Evolutionary conservation across 441 rosid genomes (phyloP).

Genomic region (Raphanus hybrid): DNA sequence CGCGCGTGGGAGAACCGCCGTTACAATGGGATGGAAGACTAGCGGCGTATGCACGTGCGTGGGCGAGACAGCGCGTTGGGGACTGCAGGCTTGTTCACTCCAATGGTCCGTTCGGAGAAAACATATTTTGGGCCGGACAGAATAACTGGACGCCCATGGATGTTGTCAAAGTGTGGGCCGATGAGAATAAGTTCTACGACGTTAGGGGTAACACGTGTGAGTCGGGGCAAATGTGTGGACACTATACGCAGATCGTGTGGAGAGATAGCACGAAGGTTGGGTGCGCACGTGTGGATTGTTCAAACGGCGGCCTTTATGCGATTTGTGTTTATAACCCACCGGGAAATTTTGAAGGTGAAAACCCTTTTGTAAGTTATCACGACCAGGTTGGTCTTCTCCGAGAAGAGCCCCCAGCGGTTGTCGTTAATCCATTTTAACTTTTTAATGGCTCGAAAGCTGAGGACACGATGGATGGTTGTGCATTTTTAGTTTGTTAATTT

Average conservation of each 20-base stretch:
- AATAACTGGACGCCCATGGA: slow-evolving; percentile 42
- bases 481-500: background rate
- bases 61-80: slow-evolving; percentile 39
- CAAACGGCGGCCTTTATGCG: slow-evolving; percentile 37
- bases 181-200: slow-evolving; percentile 38
- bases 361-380: slow-evolving; percentile 33
- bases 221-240: slow-evolving; percentile 41
- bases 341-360: slow-evolving; percentile 44
- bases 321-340: slow-evolving; percentile 50
- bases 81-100: slow-evolving; percentile 51
- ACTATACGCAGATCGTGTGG: slow-evolving; percentile 54
- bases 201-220: slow-evolving; percentile 33
- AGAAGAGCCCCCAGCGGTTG: slow-evolving; percentile 35
- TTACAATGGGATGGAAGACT: slow-evolving; percentile 42
- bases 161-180: slow-evolving; percentile 42
- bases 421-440: background rate
- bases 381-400: slow-evolving; percentile 6
- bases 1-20: slow-evolving; percentile 36
- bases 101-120: slow-evolving; percentile 47
- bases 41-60: slow-evolving; percentile 43
- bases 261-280: slow-evolving; percentile 44
- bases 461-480: background rate
- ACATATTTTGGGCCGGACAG: slow-evolving; percentile 42
- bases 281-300: slow-evolving; percentile 43
- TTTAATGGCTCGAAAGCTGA: background rate